Percentiles rank a stretch among this genome's conserved stretches.
phyloP scores from a whole-genome alignment of 164 flowering plant genomes.

The Magnolia officinalis region DNA sequence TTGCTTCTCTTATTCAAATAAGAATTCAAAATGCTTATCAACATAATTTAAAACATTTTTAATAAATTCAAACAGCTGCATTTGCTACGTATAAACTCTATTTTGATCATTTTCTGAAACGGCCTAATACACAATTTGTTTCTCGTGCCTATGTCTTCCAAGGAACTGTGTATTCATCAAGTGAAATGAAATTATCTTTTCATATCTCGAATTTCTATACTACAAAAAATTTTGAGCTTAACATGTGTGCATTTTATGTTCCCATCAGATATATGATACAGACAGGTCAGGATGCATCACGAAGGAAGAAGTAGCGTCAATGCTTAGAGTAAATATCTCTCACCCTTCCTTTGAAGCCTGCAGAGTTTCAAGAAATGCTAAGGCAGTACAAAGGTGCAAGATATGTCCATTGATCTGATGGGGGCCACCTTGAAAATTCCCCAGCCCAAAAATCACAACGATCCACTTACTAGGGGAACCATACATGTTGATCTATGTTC shows the following conservation, averaged over 20 bases:
- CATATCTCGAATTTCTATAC: not conserved
- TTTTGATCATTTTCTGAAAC: too few relatives aligned
- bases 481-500: too few relatives aligned
- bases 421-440: not conserved
- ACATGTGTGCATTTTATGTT: slow-evolving; percentile 7
- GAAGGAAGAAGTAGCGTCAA: slow-evolving; percentile 75
- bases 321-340: slow-evolving; percentile 51
- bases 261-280: slow-evolving; percentile 64
- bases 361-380: not conserved
- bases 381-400: not conserved
- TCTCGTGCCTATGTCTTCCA: not conserved
- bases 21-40: too few relatives aligned
- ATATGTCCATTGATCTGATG: not conserved
- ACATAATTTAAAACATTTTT: too few relatives aligned
- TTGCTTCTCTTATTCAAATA: too few relatives aligned
- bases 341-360: not conserved
- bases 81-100: too few relatives aligned
- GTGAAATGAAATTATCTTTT: not conserved
- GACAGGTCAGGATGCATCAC: slow-evolving; percentile 76
- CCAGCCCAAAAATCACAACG: not conserved
- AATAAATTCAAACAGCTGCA: too few relatives aligned
- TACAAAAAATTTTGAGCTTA: not conserved
- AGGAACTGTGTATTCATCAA: not conserved
- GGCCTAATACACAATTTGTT: not conserved
- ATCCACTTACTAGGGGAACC: too few relatives aligned